These are phyloP conservation scores for Annulohypoxylon moriforme DNA, from an alignment of 495 filamentous ascomycete genomes.

Conservation along the genomic window DNA sequence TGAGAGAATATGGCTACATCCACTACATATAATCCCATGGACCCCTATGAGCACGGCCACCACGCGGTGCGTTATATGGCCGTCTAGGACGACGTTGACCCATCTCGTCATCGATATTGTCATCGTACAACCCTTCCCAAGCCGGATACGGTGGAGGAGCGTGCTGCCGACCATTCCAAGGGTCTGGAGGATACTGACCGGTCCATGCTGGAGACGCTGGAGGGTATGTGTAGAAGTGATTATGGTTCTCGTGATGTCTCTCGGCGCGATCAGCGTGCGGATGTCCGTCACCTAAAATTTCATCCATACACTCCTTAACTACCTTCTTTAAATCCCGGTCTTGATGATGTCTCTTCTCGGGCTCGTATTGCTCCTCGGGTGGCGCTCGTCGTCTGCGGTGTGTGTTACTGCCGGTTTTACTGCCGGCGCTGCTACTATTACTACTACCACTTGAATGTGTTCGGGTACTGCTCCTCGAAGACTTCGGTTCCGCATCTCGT, in stretches of 20 bases:
- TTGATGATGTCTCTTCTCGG: conserved; percentile 14
- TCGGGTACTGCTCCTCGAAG: conserved; percentile 29
- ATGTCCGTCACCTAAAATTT: conserved; percentile 14
- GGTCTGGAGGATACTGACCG: conserved; percentile 11
- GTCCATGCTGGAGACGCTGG: conserved; percentile 22
- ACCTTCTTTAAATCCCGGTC: conserved; percentile 13
- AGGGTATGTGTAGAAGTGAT: conserved; percentile 15
- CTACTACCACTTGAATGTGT: conserved; percentile 12
- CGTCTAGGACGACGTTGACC: not conserved
- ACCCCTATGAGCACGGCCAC: conserved; percentile 1
- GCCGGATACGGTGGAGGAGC: conserved; percentile 3
- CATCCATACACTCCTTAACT: conserved; percentile 7
- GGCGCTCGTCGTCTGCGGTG: conserved; percentile 7
- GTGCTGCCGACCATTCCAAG: conserved; percentile 13
- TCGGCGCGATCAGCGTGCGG: conserved; percentile 8
- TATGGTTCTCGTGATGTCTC: conserved; percentile 19
- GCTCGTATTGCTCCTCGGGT: conserved; percentile 13
- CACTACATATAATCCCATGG: not conserved
- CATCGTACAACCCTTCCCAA: not conserved
- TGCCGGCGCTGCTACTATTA: conserved; percentile 17
- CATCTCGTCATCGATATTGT: not conserved
- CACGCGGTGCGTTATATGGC: not conserved
- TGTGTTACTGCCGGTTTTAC: conserved; percentile 10
- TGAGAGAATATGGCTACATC: not conserved
- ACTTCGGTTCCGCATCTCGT: conserved; percentile 28